A percentile compares a stretch with the other conserved stretches of the same genome.
These are phyloP conservation scores for Aureobasidium sp. DNA, from an alignment of 2,329 filamentous ascomycete species.

Conservation along the genomic window DNA sequence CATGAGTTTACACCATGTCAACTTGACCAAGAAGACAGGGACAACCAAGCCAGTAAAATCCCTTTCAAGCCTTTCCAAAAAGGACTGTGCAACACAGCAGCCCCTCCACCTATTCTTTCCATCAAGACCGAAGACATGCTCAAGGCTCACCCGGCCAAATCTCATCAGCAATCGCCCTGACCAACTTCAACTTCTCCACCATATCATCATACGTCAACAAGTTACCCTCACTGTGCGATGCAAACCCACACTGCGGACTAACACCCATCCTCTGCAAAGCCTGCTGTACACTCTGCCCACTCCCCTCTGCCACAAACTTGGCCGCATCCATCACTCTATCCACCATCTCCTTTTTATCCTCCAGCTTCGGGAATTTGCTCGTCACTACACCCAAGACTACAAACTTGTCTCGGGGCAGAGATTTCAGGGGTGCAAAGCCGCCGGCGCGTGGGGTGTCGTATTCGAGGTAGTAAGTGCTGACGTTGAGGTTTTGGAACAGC, in stretches of 20 bases:
- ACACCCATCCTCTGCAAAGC: constrained; percentile 60
- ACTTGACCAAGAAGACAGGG: no score
- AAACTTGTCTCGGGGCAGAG: constrained; percentile 39
- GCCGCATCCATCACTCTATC: constrained; percentile 44
- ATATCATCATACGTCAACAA: constrained; percentile 58
- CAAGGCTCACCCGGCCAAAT: constrained; percentile 56
- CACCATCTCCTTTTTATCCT: constrained; percentile 40
- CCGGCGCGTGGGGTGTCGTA: constrained; percentile 42
- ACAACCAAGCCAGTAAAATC: no score
- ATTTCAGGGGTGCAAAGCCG: constrained; percentile 39
- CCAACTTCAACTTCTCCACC: constrained; percentile 63
- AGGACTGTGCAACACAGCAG: no score
- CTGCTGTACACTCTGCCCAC: constrained; percentile 50
- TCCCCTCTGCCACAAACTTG: constrained; percentile 61
- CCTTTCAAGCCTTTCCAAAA: no score
- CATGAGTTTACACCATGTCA: no score
- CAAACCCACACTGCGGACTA: constrained; percentile 53
- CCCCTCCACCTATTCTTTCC: no score
- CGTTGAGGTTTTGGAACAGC: constrained; percentile 28
- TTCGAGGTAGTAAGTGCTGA: constrained; percentile 30
- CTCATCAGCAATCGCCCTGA: constrained; percentile 63
- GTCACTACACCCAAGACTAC: constrained; percentile 41
- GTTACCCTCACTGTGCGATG: constrained; percentile 67
- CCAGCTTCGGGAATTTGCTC: constrained; percentile 38
- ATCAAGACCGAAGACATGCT: no score